A percentile compares a stretch with the other conserved stretches of the same genome.
Evolutionary conservation across 2,329 filamentous ascomycete species (phyloP).

Genomic region (Hypoxylon sp.): DNA sequence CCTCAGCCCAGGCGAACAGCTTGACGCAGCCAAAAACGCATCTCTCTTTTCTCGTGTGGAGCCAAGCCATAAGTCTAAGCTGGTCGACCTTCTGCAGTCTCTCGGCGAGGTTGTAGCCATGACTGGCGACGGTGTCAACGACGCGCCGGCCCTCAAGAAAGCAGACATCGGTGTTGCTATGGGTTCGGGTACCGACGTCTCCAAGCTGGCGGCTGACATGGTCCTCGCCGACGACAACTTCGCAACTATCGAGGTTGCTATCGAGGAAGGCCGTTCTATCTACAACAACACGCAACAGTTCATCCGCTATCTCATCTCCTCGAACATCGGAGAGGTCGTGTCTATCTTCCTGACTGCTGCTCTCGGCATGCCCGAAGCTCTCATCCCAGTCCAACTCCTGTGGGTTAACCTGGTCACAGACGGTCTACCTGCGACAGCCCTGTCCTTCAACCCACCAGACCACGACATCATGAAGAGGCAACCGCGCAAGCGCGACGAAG

Average conservation of each 20-base stretch:
- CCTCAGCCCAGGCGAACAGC: constrained; percentile 78
- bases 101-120: constrained; percentile 95
- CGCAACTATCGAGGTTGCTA: constrained; percentile 93
- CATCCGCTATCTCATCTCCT: constrained; percentile 98
- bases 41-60: constrained; percentile 97
- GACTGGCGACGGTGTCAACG: constrained; percentile 99
- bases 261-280: constrained; percentile 96
- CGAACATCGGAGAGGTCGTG: constrained; percentile 98
- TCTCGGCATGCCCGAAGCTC: constrained; percentile 94
- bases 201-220: constrained; percentile 97
- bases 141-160: constrained; percentile 97
- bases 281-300: constrained; percentile 99
- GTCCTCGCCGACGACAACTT: constrained; percentile 99
- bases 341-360: constrained; percentile 98
- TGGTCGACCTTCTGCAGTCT: constrained; percentile 94
- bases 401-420: constrained; percentile 99
- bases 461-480: constrained; percentile 96
- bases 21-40: constrained; percentile 83
- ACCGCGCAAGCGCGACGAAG: constrained; percentile 90
- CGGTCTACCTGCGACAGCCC: constrained; percentile 91
- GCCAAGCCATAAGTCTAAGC: constrained; percentile 94
- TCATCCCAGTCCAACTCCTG: constrained; percentile 95
- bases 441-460: constrained; percentile 98
- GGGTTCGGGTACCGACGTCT: constrained; percentile 97
- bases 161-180: constrained; percentile 98